phyloP scores from a whole-genome alignment of 441 rosid genomes.

The Gossypium davidsonii region DNA sequence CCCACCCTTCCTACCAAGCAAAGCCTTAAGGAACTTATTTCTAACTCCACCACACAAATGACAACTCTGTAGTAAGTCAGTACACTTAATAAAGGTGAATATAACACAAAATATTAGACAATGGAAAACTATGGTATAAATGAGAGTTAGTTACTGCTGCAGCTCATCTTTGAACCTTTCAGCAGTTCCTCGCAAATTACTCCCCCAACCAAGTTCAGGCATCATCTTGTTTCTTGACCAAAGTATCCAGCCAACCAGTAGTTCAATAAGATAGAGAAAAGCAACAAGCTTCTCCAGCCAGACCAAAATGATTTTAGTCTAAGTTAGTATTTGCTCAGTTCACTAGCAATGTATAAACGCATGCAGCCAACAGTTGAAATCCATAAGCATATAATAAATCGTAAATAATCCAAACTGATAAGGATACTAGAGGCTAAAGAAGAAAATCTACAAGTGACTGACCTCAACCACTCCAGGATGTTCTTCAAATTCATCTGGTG shows the following conservation, averaged over 20 bases:
- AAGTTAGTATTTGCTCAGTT: neutral
- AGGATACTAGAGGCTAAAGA: neutral
- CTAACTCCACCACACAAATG: neutral
- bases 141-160: neutral
- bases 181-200: neutral
- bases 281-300: neutral
- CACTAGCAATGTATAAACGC: neutral
- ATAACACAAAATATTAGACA: neutral
- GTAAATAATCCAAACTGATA: neutral
- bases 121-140: neutral
- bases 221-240: neutral
- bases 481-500: conserved; percentile 31
- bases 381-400: neutral
- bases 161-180: neutral
- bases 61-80: neutral
- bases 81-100: neutral
- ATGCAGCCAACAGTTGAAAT: neutral
- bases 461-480: conserved; percentile 47
- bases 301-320: neutral
- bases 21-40: neutral
- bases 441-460: conserved; percentile 21
- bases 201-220: neutral
- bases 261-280: neutral
- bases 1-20: neutral
- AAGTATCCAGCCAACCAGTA: neutral